phyloP scores from a whole-genome alignment of 768 basidiomycete genomes.

The Leccinum subtestaceum region DNA sequence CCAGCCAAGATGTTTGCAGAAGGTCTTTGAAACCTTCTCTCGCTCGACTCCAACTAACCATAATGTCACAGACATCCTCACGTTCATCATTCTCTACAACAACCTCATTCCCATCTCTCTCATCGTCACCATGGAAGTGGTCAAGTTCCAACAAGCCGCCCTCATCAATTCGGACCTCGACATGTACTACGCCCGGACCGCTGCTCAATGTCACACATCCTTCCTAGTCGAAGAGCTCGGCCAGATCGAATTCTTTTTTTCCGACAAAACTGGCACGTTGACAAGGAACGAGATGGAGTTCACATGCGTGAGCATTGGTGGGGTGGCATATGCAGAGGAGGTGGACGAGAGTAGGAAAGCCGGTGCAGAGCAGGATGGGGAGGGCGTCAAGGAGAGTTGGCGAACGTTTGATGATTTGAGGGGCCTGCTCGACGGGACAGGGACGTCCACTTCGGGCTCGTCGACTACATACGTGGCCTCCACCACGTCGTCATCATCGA shows the following conservation, averaged over 20 bases:
- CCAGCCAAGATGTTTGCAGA: conserved; percentile 78
- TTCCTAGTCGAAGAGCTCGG: conserved; percentile 98
- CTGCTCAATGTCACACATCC: conserved; percentile 96
- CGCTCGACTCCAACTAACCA: conserved; percentile 4
- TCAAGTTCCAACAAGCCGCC: conserved; percentile 97
- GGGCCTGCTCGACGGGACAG: conserved; percentile 45
- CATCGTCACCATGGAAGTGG: conserved; percentile 99
- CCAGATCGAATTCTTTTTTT: conserved; percentile 96
- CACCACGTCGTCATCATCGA: conserved; percentile 4
- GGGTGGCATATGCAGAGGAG: conserved; percentile 83
- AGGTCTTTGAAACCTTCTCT: conserved; percentile 41
- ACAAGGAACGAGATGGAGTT: conserved; percentile 99
- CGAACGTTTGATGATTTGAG: conserved; percentile 77
- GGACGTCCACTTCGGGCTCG: not conserved
- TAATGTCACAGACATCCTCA: conserved; percentile 73
- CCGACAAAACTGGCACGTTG: conserved; percentile 92
- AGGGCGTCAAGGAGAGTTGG: conserved; percentile 54
- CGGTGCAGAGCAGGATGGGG: conserved; percentile 42
- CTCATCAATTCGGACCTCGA: conserved; percentile 97
- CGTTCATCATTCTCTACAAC: conserved; percentile 98
- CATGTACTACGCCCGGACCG: conserved; percentile 95
- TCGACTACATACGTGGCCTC: not conserved
- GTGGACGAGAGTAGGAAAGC: conserved; percentile 85
- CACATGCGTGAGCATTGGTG: conserved; percentile 83
- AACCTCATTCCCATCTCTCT: conserved; percentile 99